Conservation (phyloP, 2,329 filamentous ascomycete species). For the Cryphonectria japonica region DNA sequence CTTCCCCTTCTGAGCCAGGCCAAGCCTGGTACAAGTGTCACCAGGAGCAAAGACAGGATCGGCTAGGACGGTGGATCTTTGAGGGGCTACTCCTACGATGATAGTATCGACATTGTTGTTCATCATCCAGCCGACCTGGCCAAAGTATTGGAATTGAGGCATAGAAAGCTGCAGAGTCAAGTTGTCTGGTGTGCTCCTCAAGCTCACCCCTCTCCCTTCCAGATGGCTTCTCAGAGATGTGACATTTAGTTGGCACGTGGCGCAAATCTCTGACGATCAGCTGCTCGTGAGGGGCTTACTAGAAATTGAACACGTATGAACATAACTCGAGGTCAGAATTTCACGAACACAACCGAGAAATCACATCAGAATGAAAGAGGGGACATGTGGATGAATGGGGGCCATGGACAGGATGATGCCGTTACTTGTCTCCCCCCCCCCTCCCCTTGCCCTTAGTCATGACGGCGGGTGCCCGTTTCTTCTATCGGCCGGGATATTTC, state of each 20-base stretch:
- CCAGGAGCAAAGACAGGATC: conserved; percentile 20
- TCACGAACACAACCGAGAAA: background rate
- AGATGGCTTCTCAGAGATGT: background rate
- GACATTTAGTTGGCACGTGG: background rate
- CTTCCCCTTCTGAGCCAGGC: conserved; percentile 2
- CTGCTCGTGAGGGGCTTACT: background rate
- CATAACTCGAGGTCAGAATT: background rate
- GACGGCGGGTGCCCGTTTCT: background rate
- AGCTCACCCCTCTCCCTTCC: background rate
- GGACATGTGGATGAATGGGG: background rate
- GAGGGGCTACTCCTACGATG: background rate
- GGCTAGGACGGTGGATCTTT: background rate
- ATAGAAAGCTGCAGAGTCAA: background rate
- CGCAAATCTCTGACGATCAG: background rate
- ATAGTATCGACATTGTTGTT: background rate
- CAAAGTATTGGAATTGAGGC: background rate
- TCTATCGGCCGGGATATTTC: conserved; percentile 25
- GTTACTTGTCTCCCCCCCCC: background rate
- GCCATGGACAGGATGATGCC: background rate
- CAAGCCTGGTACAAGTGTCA: conserved; percentile 16
- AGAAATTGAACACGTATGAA: conserved; percentile 13
- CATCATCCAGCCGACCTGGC: background rate
- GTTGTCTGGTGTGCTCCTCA: background rate
- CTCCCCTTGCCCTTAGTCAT: background rate
- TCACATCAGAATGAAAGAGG: background rate